A percentile compares a stretch with the other conserved stretches of the same genome.
phyloP scores from a whole-genome alignment of 1,284 basidiomycete species.

The Irpex sp. region DNA sequence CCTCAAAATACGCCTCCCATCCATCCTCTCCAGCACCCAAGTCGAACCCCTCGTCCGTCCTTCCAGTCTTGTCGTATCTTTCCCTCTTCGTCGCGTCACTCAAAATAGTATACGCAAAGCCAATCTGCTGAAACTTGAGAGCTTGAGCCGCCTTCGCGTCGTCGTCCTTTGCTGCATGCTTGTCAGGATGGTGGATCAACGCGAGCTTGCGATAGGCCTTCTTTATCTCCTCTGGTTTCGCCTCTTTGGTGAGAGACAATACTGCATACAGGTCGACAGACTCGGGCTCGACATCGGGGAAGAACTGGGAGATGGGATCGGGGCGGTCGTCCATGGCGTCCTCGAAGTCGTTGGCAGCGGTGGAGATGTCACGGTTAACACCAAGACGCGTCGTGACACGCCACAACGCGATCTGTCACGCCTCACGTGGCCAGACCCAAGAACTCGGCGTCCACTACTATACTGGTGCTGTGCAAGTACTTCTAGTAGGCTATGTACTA shows the following conservation, averaged over 20 bases:
- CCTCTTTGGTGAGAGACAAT: constrained; percentile 52
- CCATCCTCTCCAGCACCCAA: constrained; percentile 75
- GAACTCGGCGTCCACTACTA: neutral
- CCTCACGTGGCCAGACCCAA: neutral
- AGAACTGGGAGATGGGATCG: constrained; percentile 77
- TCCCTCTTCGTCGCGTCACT: constrained; percentile 73
- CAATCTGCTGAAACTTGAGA: constrained; percentile 82
- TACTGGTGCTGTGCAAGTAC: too few species aligned
- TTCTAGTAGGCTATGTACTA: too few species aligned
- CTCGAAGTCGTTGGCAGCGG: constrained; percentile 18
- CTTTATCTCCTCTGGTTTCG: constrained; percentile 67
- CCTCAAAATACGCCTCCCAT: constrained; percentile 92
- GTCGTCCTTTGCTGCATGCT: constrained; percentile 66
- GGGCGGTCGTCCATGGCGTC: constrained; percentile 46
- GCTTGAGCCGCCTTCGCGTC: constrained; percentile 59
- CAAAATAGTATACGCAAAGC: constrained; percentile 87
- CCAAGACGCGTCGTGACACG: constrained; percentile 13
- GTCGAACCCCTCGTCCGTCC: constrained; percentile 78
- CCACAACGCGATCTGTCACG: constrained; percentile 10
- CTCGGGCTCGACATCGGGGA: constrained; percentile 55
- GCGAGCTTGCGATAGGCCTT: constrained; percentile 85
- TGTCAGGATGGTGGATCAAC: constrained; percentile 85
- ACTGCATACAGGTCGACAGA: constrained; percentile 74
- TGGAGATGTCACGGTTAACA: neutral
- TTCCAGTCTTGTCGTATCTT: constrained; percentile 81